These are phyloP conservation scores for Wickerhamomyces sp. DNA, from an alignment of 1,139 yeast genomes.

Conservation along the genomic window DNA sequence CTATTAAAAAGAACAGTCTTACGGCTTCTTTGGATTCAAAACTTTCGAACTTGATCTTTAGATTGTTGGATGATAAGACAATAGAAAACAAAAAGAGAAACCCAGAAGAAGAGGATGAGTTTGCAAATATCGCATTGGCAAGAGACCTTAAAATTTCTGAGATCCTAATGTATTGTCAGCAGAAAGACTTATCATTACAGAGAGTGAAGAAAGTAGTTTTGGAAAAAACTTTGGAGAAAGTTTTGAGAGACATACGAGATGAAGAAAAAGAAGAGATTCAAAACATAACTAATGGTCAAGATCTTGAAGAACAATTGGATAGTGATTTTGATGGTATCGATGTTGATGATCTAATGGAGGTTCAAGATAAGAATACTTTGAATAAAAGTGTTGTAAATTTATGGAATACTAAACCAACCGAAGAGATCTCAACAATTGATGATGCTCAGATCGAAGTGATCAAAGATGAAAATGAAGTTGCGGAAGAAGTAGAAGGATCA, in stretches of 20 bases:
- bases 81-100: conserved; percentile 34
- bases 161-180: conserved; percentile 48
- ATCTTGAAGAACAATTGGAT: conserved; percentile 24
- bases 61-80: conserved; percentile 48
- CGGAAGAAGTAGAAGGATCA: conserved; percentile 12
- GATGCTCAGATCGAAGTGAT: background rate
- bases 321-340: conserved; percentile 44
- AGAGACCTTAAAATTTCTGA: conserved; percentile 49
- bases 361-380: conserved; percentile 55
- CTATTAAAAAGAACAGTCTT: conserved; percentile 13
- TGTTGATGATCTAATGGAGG: conserved; percentile 54
- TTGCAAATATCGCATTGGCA: conserved; percentile 48
- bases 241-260: conserved; percentile 36
- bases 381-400: conserved; percentile 71
- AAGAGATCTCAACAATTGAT: conserved; percentile 10
- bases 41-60: conserved; percentile 43
- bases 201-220: conserved; percentile 59
- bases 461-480: conserved; percentile 9
- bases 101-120: conserved; percentile 26
- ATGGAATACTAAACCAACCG: conserved; percentile 45
- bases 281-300: conserved; percentile 13
- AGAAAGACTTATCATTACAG: conserved; percentile 58
- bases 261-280: conserved; percentile 28
- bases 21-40: conserved; percentile 42
- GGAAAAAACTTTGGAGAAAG: conserved; percentile 55